Percentiles rank a stretch among this genome's conserved stretches.
Conservation (phyloP, 257 asterid genomes). For the Solanum pinnatisectum region DNA sequence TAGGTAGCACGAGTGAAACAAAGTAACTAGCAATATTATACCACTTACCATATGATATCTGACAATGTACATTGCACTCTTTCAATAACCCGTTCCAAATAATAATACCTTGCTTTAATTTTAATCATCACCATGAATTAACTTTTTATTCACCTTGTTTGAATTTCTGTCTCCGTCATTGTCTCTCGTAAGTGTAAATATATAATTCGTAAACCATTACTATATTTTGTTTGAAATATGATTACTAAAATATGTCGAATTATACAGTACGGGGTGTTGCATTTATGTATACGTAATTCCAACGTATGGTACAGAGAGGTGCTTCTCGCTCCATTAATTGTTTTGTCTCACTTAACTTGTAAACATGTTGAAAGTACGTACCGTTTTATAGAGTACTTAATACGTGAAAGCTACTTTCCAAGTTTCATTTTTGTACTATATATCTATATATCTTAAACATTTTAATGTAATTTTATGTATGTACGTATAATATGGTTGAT, state of each 20-base stretch:
- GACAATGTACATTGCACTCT: neutral
- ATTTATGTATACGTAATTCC: neutral
- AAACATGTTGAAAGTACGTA: neutral
- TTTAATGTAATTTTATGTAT: neutral
- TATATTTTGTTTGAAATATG: neutral
- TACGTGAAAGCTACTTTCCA: neutral
- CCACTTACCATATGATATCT: neutral
- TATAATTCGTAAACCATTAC: neutral
- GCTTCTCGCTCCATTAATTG: neutral
- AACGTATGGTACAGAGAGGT: neutral
- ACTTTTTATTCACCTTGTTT: neutral
- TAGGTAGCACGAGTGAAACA: neutral
- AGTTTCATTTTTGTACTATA: neutral
- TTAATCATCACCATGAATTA: neutral
- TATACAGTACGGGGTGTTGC: neutral
- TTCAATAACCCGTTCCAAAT: neutral
- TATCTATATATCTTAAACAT: neutral
- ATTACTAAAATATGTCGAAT: neutral
- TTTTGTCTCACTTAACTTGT: neutral
- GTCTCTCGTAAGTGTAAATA: too few relatives aligned
- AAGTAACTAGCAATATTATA: neutral
- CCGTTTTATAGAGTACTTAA: neutral
- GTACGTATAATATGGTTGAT: neutral
- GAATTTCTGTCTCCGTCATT: neutral
- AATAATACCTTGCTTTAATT: neutral